Conservation (phyloP, 2,329 filamentous ascomycete genomes). For the Aspergillus candidus region DNA sequence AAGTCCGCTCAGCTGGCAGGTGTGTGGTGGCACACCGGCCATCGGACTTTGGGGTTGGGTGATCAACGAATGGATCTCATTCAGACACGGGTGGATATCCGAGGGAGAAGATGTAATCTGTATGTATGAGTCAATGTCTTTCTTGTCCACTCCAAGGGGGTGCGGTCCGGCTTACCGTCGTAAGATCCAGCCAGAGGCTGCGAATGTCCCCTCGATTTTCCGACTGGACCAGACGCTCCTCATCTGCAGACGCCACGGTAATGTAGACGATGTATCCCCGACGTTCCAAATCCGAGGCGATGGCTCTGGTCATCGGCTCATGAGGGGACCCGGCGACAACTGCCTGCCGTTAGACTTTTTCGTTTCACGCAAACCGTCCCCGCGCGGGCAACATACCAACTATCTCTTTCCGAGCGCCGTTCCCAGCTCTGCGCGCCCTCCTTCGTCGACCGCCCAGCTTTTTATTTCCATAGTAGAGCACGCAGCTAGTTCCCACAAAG, state of each 20-base stretch:
- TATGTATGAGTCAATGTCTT: conserved; percentile 10
- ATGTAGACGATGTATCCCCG: conserved; percentile 91
- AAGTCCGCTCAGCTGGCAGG: conserved; percentile 69
- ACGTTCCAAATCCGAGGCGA: conserved; percentile 80
- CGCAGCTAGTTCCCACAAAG: conserved; percentile 59
- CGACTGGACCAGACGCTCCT: conserved; percentile 70
- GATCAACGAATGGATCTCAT: conserved; percentile 66
- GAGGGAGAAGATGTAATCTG: conserved; percentile 57
- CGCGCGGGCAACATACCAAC: conserved; percentile 42
- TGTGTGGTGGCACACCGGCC: conserved; percentile 67
- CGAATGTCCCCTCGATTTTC: conserved; percentile 76
- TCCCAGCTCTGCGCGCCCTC: conserved; percentile 69
- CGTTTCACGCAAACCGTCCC: conserved; percentile 7
- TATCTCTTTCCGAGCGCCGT: conserved; percentile 82
- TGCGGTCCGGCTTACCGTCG: conserved; percentile 32
- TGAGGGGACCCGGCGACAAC: conserved; percentile 84
- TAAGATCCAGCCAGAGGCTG: conserved; percentile 75
- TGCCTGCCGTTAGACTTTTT: conserved; percentile 25
- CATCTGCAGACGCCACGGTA: conserved; percentile 76
- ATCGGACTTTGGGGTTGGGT: conserved; percentile 70
- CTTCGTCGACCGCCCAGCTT: conserved; percentile 56
- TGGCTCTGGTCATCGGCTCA: conserved; percentile 73
- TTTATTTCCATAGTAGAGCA: conserved; percentile 57
- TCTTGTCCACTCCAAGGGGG: neutral
- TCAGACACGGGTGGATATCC: conserved; percentile 56